Percentiles rank a stretch among this genome's conserved stretches.
Evolutionary conservation across 2,329 filamentous ascomycete genomes (phyloP).

Genomic region (Penicillium olsonii): DNA sequence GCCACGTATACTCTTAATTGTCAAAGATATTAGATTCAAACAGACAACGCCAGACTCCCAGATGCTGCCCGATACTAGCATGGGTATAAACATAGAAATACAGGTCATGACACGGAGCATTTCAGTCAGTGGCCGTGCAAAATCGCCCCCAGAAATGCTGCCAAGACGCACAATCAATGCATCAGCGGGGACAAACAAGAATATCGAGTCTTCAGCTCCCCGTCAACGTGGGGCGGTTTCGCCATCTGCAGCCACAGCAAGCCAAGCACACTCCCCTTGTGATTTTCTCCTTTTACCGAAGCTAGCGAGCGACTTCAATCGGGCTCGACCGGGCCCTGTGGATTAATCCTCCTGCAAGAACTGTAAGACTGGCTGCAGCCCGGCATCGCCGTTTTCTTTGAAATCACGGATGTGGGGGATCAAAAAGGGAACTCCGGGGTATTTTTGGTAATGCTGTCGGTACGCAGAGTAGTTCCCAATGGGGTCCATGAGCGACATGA

Average conservation of each 20-base stretch:
- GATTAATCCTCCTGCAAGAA: constrained; percentile 14
- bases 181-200: constrained; percentile 6
- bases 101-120: constrained; percentile 11
- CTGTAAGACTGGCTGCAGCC: constrained; percentile 32
- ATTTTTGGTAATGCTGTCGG: constrained; percentile 32
- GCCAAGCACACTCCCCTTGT: constrained; percentile 10
- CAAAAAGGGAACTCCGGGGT: constrained; percentile 42
- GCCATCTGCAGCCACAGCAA: constrained; percentile 16
- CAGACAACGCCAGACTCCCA: constrained; percentile 19
- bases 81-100: constrained; percentile 25
- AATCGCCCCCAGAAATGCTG: background rate
- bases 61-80: constrained; percentile 20
- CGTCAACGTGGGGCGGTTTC: background rate
- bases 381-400: constrained; percentile 28
- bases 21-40: constrained; percentile 1
- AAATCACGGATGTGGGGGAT: constrained; percentile 40
- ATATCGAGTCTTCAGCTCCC: background rate
- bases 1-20: background rate
- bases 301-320: background rate
- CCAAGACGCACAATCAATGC: constrained; percentile 3
- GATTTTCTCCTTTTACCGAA: constrained; percentile 5
- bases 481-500: constrained; percentile 31
- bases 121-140: constrained; percentile 4
- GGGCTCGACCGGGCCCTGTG: background rate
- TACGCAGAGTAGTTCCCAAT: constrained; percentile 39